These are phyloP conservation scores for Trichoderma sp. DNA, from an alignment of 2,329 filamentous ascomycete species.

Conservation along the genomic window DNA sequence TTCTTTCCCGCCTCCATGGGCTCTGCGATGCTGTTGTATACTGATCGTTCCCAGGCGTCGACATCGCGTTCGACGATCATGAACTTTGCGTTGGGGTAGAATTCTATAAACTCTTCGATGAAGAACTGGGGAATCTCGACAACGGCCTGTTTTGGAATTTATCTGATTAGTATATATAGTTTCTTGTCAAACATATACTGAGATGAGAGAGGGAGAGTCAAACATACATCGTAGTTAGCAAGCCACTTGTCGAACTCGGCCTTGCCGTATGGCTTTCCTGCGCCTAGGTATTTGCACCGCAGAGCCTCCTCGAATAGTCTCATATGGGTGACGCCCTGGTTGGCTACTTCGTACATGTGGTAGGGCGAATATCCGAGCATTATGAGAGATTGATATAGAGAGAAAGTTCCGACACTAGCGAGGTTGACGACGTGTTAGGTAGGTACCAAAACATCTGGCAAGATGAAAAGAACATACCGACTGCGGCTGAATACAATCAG, in stretches of 20 bases:
- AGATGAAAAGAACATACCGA: conserved; percentile 28
- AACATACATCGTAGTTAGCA: conserved; percentile 36
- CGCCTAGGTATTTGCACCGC: conserved; percentile 28
- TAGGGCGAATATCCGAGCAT: conserved; percentile 37
- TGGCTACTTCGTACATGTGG: conserved; percentile 34
- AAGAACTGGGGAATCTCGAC: conserved; percentile 27
- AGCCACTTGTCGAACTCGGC: conserved; percentile 42
- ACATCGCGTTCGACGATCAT: conserved; percentile 36
- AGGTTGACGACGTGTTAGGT: neutral
- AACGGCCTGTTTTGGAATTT: conserved; percentile 5
- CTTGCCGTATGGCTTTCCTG: conserved; percentile 32
- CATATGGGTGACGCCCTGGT: conserved; percentile 24
- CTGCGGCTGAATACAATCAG: conserved; percentile 38
- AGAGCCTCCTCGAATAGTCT: conserved; percentile 32
- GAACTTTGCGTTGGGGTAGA: conserved; percentile 35
- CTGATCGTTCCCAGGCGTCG: conserved; percentile 31
- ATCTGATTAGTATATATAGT: neutral
- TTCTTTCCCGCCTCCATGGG: neutral
- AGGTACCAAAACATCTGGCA: neutral
- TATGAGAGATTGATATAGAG: conserved; percentile 34
- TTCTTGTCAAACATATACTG: neutral
- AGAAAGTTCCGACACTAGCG: conserved; percentile 35
- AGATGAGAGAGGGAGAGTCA: neutral
- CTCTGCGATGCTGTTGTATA: conserved; percentile 27
- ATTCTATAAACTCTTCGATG: conserved; percentile 26